Evolutionary conservation across 2,329 filamentous ascomycete genomes (phyloP).

Genomic region (Trichophyton verrucosum): DNA sequence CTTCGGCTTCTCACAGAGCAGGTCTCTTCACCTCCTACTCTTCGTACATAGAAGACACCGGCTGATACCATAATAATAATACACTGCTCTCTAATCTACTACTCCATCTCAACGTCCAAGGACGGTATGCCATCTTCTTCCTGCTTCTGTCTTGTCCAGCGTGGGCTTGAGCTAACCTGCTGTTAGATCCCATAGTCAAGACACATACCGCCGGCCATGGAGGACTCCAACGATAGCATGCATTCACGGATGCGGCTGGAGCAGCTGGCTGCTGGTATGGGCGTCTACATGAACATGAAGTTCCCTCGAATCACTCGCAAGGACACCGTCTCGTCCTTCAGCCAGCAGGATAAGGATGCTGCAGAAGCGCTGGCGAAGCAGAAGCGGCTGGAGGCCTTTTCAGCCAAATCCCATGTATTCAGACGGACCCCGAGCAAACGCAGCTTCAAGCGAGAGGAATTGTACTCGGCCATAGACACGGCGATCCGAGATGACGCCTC

Average conservation of each 20-base stretch:
- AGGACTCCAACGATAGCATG: neutral
- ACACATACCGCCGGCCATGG: neutral
- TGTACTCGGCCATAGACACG: slow-evolving; percentile 13
- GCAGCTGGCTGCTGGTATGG: slow-evolving; percentile 10
- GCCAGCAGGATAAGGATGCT: slow-evolving; percentile 8
- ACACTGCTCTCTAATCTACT: neutral
- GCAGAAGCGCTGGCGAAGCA: slow-evolving; percentile 11
- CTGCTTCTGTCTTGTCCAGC: no score
- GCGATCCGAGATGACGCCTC: slow-evolving; percentile 10
- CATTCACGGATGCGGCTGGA: slow-evolving; percentile 10
- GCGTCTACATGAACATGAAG: slow-evolving; percentile 8
- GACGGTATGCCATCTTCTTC: neutral
- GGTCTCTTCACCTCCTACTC: no score
- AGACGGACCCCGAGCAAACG: slow-evolving; percentile 14
- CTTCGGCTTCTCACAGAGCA: no score
- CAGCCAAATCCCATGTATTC: slow-evolving; percentile 15
- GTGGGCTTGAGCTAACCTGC: neutral
- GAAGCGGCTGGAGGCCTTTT: slow-evolving; percentile 13
- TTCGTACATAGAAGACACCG: no score
- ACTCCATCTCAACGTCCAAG: neutral
- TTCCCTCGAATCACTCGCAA: slow-evolving; percentile 3
- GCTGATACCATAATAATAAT: neutral
- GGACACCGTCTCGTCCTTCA: slow-evolving; percentile 7
- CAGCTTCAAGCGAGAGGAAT: slow-evolving; percentile 12
- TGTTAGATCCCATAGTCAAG: neutral